Evolutionary conservation across 257 asterid genomes (phyloP).

Genomic region (Solanum rostratum): DNA sequence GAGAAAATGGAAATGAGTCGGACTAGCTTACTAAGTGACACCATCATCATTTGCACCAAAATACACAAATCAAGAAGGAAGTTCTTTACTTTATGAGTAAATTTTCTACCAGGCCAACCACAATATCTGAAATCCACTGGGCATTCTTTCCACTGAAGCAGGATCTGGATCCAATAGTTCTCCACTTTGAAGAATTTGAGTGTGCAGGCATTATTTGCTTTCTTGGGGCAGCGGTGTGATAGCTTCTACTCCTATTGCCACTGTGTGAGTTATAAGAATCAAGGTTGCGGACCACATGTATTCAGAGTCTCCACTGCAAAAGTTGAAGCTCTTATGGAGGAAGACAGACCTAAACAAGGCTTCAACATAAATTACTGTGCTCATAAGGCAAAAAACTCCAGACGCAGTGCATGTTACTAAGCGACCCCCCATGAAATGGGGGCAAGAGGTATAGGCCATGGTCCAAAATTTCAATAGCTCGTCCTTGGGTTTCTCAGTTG

Average conservation of each 20-base stretch:
- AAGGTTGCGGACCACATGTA: slow-evolving; percentile 60
- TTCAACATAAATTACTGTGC: slow-evolving; percentile 36
- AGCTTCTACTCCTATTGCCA: slow-evolving; percentile 51
- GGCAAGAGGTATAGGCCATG: slow-evolving; percentile 82
- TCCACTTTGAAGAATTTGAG: slow-evolving; percentile 26
- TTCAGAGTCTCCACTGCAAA: slow-evolving; percentile 64
- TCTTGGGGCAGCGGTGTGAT: slow-evolving; percentile 61
- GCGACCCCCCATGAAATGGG: slow-evolving; percentile 65
- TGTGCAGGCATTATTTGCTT: slow-evolving; percentile 3
- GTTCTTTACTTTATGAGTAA: slow-evolving; percentile 30
- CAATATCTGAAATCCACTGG: slow-evolving; percentile 36
- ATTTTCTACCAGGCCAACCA: slow-evolving; percentile 27
- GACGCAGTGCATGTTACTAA: slow-evolving; percentile 67
- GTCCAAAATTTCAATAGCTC: slow-evolving; percentile 65
- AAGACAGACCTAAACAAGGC: slow-evolving; percentile 45
- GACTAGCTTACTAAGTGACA: slow-evolving; percentile 48
- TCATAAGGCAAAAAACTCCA: slow-evolving; percentile 58
- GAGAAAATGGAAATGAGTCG: slow-evolving; percentile 33
- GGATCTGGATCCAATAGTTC: slow-evolving; percentile 43
- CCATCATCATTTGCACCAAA: slow-evolving; percentile 36
- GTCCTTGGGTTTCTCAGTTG: slow-evolving; percentile 25
- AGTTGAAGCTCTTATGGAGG: slow-evolving; percentile 35
- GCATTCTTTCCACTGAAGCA: slow-evolving; percentile 35
- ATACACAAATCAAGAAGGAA: slow-evolving; percentile 32
- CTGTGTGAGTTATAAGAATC: slow-evolving; percentile 41